Conservation (phyloP, 345 rosid species). For the Ceriops tagal region DNA sequence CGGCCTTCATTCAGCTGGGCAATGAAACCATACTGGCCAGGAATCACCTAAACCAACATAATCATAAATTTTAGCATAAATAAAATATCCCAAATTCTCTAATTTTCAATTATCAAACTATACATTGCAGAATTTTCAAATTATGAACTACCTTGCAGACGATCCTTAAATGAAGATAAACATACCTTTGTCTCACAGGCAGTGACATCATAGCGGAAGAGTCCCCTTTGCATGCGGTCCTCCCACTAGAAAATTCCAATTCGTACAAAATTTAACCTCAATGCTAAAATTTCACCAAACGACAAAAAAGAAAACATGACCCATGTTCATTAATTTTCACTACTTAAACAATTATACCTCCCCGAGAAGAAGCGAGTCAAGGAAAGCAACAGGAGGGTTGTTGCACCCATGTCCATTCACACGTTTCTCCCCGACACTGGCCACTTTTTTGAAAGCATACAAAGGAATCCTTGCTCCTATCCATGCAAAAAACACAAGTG, state of each 20-base stretch:
- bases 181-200: slow-evolving; percentile 87
- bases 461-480: slow-evolving; percentile 73
- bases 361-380: slow-evolving; percentile 73
- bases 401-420: slow-evolving; percentile 21
- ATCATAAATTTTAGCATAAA: slow-evolving; percentile 9
- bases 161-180: background rate
- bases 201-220: slow-evolving; percentile 93
- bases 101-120: background rate
- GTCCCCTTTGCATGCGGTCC: slow-evolving; percentile 81
- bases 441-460: slow-evolving; percentile 58
- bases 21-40: slow-evolving; percentile 73
- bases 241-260: slow-evolving; percentile 68
- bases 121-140: background rate
- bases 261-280: background rate
- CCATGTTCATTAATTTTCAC: background rate
- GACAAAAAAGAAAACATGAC: background rate
- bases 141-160: background rate
- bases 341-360: slow-evolving; percentile 47
- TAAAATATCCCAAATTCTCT: background rate
- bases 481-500: background rate
- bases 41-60: slow-evolving; percentile 60
- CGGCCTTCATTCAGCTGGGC: slow-evolving; percentile 98
- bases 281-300: background rate
- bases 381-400: slow-evolving; percentile 60
- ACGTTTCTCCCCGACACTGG: slow-evolving; percentile 27